A percentile compares a stretch with the other conserved stretches of the same genome.
These are phyloP conservation scores for Tetrastigma voinierianum DNA, from an alignment of 164 flowering plant species.

Conservation along the genomic window DNA sequence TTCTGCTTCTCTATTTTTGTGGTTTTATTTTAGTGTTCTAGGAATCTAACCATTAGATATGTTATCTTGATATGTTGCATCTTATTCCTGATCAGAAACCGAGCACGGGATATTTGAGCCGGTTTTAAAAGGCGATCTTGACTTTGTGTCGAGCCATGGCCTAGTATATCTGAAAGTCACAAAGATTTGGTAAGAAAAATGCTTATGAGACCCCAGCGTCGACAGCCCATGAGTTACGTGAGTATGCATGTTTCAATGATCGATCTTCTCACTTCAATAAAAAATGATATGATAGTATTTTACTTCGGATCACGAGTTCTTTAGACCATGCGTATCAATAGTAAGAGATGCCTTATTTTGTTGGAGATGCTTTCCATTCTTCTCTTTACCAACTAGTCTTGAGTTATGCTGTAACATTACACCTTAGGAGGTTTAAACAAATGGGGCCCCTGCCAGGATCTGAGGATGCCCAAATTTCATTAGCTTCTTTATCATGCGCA, in stretches of 20 bases:
- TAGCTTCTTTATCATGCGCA: too few species aligned
- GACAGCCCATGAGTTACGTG: constrained; percentile 75
- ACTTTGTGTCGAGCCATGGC: constrained; percentile 85
- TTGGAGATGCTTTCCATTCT: too few species aligned
- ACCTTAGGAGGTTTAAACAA: too few species aligned
- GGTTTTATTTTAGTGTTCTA: constrained; percentile 3
- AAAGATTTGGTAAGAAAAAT: constrained; percentile 70
- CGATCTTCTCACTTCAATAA: background rate
- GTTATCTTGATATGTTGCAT: background rate
- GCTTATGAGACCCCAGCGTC: constrained; percentile 75
- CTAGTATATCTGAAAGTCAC: constrained; percentile 66
- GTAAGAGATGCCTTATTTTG: too few species aligned
- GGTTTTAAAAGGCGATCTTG: constrained; percentile 74
- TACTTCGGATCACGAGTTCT: background rate
- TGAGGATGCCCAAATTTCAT: too few species aligned
- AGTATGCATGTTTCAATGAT: constrained; percentile 23
- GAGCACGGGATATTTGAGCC: constrained; percentile 88
- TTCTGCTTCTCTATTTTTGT: background rate
- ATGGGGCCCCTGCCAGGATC: too few species aligned
- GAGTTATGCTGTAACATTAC: too few species aligned
- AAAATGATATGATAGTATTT: too few species aligned
- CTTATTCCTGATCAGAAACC: constrained; percentile 46
- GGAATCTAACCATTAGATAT: constrained; percentile 4
- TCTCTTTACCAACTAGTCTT: too few species aligned
- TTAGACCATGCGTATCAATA: background rate